phyloP scores from a whole-genome alignment of 768 basidiomycete species.

The Tremella fuciformis region DNA sequence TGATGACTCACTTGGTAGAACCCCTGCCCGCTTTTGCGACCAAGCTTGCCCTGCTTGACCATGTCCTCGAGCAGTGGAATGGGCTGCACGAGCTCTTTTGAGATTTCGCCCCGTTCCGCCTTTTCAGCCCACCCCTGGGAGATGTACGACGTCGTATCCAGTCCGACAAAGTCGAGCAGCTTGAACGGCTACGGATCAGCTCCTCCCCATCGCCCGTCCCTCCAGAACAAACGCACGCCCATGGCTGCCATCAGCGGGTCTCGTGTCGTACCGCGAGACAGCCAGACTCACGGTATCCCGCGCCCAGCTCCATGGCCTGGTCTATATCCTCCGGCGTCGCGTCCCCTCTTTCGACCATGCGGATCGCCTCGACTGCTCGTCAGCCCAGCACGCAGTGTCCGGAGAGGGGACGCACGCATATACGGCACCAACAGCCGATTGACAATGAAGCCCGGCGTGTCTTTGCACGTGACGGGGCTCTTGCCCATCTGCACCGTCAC shows the following conservation, averaged over 20 bases:
- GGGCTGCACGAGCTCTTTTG: slow-evolving; percentile 45
- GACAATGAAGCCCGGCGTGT: slow-evolving; percentile 57
- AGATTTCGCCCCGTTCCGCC: slow-evolving; percentile 49
- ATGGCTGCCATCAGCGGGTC: slow-evolving; percentile 37
- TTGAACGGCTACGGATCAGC: slow-evolving; percentile 45
- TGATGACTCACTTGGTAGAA: slow-evolving; percentile 52
- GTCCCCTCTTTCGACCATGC: slow-evolving; percentile 56
- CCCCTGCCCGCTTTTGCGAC: slow-evolving; percentile 54
- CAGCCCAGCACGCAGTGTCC: neutral
- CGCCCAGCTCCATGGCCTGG: slow-evolving; percentile 56
- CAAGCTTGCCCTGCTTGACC: slow-evolving; percentile 53
- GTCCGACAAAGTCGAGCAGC: slow-evolving; percentile 54
- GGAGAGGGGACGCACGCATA: slow-evolving; percentile 44
- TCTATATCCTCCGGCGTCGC: slow-evolving; percentile 52
- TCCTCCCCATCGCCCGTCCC: neutral
- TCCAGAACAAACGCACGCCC: slow-evolving; percentile 33
- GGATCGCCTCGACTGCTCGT: slow-evolving; percentile 52
- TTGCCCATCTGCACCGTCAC: slow-evolving; percentile 53
- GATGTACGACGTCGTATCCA: slow-evolving; percentile 54
- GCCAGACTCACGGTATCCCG: slow-evolving; percentile 51
- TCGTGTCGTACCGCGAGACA: neutral
- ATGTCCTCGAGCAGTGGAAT: slow-evolving; percentile 52
- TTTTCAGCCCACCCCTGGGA: slow-evolving; percentile 53
- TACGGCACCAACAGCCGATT: slow-evolving; percentile 55
- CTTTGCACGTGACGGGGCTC: slow-evolving; percentile 53